Percentiles rank a stretch among this genome's conserved stretches.
Evolutionary conservation across 805 yeast species (phyloP).

Genomic region (Kuraishia molischiana): DNA sequence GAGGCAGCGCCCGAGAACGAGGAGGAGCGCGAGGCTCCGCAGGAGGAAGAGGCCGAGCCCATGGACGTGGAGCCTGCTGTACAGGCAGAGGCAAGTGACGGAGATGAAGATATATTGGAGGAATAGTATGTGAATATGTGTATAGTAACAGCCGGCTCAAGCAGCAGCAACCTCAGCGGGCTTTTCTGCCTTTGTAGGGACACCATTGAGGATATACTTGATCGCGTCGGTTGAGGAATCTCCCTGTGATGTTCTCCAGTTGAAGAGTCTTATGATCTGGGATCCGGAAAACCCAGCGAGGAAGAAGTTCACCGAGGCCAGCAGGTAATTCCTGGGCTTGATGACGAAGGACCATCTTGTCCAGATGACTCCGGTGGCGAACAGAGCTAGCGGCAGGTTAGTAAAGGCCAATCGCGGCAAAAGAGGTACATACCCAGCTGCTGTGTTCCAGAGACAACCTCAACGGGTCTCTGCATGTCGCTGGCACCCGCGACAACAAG

Average conservation of each 20-base stretch:
- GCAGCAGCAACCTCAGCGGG: too few species aligned
- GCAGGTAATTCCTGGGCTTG: conserved; percentile 72
- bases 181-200: too few species aligned
- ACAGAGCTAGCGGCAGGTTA: conserved; percentile 39
- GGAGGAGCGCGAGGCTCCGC: too few species aligned
- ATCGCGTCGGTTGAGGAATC: conserved; percentile 49
- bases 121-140: background rate
- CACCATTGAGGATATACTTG: too few species aligned
- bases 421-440: conserved; percentile 31
- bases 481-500: conserved; percentile 85
- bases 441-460: conserved; percentile 82
- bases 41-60: conserved; percentile 1
- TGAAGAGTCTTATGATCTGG: conserved; percentile 52
- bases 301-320: conserved; percentile 93
- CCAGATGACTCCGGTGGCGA: conserved; percentile 93
- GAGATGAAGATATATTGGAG: conserved; percentile 1
- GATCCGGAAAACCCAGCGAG: conserved; percentile 82
- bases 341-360: conserved; percentile 97
- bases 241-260: conserved; percentile 57
- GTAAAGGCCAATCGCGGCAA: background rate
- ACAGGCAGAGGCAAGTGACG: background rate
- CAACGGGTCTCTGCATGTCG: conserved; percentile 87
- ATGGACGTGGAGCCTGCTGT: background rate
- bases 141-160: too few species aligned
- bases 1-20: too few species aligned